phyloP scores from a whole-genome alignment of 129 eudicot species.

The Flaveria linearis region DNA sequence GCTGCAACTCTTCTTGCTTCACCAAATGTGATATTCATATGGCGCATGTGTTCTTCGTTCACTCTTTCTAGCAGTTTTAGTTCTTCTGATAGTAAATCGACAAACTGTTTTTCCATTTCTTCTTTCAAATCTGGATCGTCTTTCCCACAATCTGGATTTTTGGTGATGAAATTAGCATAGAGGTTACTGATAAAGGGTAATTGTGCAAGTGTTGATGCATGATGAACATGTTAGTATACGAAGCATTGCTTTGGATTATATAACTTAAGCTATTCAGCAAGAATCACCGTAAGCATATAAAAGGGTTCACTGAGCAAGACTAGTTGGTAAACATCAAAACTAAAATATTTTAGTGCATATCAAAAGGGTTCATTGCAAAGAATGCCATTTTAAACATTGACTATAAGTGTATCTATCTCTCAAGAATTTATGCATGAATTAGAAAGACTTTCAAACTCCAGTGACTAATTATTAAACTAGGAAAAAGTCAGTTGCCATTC shows the following conservation, averaged over 20 bases:
- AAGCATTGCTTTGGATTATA: background rate
- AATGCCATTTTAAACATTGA: no score
- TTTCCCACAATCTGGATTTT: constrained; percentile 68
- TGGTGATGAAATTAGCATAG: constrained; percentile 3
- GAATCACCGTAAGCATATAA: background rate
- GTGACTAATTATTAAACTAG: background rate
- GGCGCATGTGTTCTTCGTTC: constrained; percentile 57
- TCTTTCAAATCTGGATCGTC: constrained; percentile 83
- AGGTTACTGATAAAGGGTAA: background rate
- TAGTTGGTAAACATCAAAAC: no score
- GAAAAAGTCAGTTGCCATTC: background rate
- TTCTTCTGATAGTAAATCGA: constrained; percentile 79
- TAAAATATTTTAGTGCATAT: no score
- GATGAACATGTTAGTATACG: background rate
- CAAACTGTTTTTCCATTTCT: constrained; percentile 87
- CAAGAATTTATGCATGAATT: no score
- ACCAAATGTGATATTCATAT: constrained; percentile 76
- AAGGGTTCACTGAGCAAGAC: background rate
- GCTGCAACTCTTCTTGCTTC: constrained; percentile 78
- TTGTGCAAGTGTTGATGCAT: background rate
- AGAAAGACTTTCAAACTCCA: no score
- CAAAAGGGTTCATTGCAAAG: no score
- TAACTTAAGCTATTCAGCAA: background rate
- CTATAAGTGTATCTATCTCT: no score
- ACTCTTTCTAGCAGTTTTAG: constrained; percentile 68